Percentiles rank a stretch among this genome's conserved stretches.
Evolutionary conservation across 2,329 filamentous ascomycete genomes (phyloP).

Genomic region (Colletotrichum liriopes): DNA sequence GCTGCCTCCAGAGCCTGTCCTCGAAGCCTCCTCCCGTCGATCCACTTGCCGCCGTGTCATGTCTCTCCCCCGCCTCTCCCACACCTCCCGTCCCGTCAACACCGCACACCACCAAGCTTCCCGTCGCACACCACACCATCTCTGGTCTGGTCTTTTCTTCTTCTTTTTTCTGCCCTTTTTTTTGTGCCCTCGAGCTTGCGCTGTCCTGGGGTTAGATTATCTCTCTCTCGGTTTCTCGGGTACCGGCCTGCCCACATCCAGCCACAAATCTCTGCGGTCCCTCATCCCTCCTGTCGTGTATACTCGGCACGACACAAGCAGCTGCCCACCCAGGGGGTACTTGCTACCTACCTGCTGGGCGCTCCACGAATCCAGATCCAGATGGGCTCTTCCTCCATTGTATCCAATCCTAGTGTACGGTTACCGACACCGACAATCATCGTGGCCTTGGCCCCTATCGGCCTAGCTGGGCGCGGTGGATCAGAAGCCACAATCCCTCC

Average conservation of each 20-base stretch:
- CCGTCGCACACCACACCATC: slow-evolving; percentile 17
- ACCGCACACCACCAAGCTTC: slow-evolving; percentile 12
- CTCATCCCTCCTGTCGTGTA: not conserved
- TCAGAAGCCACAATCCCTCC: not conserved
- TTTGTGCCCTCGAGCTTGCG: not conserved
- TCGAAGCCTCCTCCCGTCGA: no score
- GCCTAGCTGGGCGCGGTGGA: not conserved
- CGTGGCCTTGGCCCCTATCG: not conserved
- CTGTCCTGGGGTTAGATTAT: not conserved
- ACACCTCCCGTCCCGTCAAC: not conserved
- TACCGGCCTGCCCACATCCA: not conserved
- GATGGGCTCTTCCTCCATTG: slow-evolving; percentile 8
- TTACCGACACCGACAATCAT: not conserved
- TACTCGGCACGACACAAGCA: not conserved
- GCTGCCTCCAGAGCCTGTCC: no score
- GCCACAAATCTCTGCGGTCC: not conserved
- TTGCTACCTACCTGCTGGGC: slow-evolving; percentile 12
- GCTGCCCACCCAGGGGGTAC: not conserved
- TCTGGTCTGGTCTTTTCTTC: not conserved
- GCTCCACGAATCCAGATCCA: not conserved
- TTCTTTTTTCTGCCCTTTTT: not conserved
- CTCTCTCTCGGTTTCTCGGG: not conserved
- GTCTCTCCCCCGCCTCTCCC: not conserved
- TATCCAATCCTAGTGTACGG: slow-evolving; percentile 17
- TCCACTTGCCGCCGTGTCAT: not conserved